Conservation (phyloP, 768 basidiomycete species). For the Boletus pseudo-olivaceus region DNA sequence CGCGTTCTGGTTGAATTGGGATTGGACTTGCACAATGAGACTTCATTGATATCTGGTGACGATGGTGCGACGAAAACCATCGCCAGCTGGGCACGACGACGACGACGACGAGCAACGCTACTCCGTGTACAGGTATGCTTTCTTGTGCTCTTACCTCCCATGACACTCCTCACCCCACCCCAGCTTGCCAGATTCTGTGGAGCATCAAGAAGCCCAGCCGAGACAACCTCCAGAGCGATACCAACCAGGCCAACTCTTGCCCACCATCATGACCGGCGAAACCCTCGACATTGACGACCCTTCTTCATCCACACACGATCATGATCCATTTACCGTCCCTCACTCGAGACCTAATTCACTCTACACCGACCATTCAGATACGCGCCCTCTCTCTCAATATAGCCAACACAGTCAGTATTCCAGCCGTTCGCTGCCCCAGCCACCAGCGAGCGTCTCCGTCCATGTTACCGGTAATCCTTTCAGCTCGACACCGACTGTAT, state of each 20-base stretch:
- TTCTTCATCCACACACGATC: conserved; percentile 27
- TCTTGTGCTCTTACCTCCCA: background rate
- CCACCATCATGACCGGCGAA: conserved; percentile 63
- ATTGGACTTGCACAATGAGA: background rate
- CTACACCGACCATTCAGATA: conserved; percentile 27
- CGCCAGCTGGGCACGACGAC: conserved; percentile 9
- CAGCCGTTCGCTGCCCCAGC: conserved; percentile 26
- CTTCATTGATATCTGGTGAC: background rate
- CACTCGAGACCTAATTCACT: conserved; percentile 28
- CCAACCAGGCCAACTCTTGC: conserved; percentile 58
- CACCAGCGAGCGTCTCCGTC: conserved; percentile 10
- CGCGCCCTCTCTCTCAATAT: conserved; percentile 32
- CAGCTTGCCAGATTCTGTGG: conserved; percentile 9
- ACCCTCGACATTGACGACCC: conserved; percentile 50
- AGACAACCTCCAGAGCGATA: conserved; percentile 38
- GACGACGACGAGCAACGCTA: conserved; percentile 1
- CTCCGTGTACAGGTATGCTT: conserved; percentile 3
- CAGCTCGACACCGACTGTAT: conserved; percentile 10
- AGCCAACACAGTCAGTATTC: conserved; percentile 38
- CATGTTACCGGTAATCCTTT: conserved; percentile 27
- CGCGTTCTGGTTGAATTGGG: conserved; percentile 2
- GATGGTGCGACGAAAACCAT: conserved; percentile 25
- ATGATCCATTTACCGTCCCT: conserved; percentile 28
- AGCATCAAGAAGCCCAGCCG: background rate
- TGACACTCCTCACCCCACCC: background rate